A percentile compares a stretch with the other conserved stretches of the same genome.
Evolutionary conservation across 2,329 filamentous ascomycete genomes (phyloP).

Genomic region (Fusarium sp.): DNA sequence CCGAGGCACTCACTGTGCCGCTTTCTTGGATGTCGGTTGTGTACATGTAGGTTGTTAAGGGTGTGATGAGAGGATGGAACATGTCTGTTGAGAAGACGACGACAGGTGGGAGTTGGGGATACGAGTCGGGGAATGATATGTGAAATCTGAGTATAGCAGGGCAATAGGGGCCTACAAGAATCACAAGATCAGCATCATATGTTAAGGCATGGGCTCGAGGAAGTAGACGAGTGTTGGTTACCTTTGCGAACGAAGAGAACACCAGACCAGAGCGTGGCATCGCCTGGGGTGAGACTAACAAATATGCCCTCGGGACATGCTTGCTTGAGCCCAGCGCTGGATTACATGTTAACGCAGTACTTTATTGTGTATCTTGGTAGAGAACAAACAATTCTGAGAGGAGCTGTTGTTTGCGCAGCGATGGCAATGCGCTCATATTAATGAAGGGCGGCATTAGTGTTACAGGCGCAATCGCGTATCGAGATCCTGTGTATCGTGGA

Average conservation of each 20-base stretch:
- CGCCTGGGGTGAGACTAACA: constrained; percentile 82
- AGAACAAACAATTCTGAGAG: constrained; percentile 80
- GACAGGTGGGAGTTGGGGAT: constrained; percentile 81
- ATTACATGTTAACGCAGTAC: constrained; percentile 38
- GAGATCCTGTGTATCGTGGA: background rate
- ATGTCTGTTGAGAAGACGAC: constrained; percentile 92
- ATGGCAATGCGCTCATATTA: constrained; percentile 58
- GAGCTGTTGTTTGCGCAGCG: constrained; percentile 77
- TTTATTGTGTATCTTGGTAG: background rate
- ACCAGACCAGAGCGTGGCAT: constrained; percentile 87
- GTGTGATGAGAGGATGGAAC: constrained; percentile 93
- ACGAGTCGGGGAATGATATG: constrained; percentile 84
- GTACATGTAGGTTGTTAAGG: constrained; percentile 94
- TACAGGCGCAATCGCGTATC: background rate
- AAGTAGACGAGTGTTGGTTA: constrained; percentile 49
- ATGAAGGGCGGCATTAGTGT: constrained; percentile 53
- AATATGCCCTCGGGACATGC: constrained; percentile 88
- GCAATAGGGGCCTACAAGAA: constrained; percentile 80
- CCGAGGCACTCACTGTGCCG: constrained; percentile 83
- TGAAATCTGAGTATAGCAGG: constrained; percentile 89
- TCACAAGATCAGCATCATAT: background rate
- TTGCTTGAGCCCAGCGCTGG: constrained; percentile 80
- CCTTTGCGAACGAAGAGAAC: constrained; percentile 91
- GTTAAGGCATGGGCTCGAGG: background rate
- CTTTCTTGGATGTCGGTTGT: constrained; percentile 79